phyloP scores from a whole-genome alignment of 306 rosid genomes.

The Ammopiptanthus mongolicus region DNA sequence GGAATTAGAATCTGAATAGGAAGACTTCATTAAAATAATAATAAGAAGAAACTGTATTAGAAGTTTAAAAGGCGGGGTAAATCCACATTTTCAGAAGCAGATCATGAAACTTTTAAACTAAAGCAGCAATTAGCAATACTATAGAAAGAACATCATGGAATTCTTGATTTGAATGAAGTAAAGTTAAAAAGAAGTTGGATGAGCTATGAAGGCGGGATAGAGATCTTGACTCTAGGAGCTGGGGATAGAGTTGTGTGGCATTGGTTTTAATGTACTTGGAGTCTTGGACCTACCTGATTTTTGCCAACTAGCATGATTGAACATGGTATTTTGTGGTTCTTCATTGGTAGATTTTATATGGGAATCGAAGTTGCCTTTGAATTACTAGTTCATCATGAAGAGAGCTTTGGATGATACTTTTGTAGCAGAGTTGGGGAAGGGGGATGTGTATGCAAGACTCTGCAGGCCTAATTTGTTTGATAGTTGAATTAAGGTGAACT shows the following conservation, averaged over 20 bases:
- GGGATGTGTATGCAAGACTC: slow-evolving; percentile 63
- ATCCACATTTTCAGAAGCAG: too few species aligned
- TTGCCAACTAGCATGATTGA: slow-evolving; percentile 66
- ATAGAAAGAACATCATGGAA: too few species aligned
- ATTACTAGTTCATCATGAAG: slow-evolving; percentile 50
- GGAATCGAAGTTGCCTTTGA: slow-evolving; percentile 81
- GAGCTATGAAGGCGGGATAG: too few species aligned
- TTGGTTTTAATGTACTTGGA: slow-evolving; percentile 49
- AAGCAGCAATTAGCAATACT: too few species aligned
- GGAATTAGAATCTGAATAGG: too few species aligned
- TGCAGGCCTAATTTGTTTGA: slow-evolving; percentile 59
- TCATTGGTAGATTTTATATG: slow-evolving; percentile 78
- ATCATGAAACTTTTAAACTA: too few species aligned
- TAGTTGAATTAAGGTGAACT: slow-evolving; percentile 58
- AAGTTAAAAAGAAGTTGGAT: too few species aligned
- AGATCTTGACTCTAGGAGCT: too few species aligned
- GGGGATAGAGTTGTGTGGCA: slow-evolving; percentile 81
- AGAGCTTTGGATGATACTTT: slow-evolving; percentile 38
- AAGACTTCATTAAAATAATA: too few species aligned
- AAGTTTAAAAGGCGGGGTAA: too few species aligned
- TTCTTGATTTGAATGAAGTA: too few species aligned
- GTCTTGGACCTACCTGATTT: slow-evolving; percentile 75
- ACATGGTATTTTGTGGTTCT: slow-evolving; percentile 66
- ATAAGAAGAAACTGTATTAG: too few species aligned
- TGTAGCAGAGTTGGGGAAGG: slow-evolving; percentile 40